Percentiles rank a stretch among this genome's conserved stretches.
These are phyloP conservation scores for Acanthamoeba healyi DNA, from an alignment of 208 protist species.

Conservation along the genomic window DNA sequence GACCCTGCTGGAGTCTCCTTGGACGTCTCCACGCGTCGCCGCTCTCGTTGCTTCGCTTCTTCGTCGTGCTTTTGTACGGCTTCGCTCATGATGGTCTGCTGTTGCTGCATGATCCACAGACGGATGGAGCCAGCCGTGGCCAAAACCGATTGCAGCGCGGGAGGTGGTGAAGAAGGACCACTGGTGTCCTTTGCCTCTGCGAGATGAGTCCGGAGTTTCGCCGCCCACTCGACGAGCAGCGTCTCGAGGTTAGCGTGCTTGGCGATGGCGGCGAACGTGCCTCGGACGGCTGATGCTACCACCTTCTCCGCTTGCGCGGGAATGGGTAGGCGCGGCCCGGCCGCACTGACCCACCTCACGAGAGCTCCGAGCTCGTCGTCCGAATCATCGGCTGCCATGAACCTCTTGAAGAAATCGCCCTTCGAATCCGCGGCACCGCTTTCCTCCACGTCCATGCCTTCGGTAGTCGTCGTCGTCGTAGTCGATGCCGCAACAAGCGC, in stretches of 20 bases:
- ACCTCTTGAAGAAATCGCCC: slow-evolving; percentile 22
- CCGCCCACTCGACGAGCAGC: slow-evolving; percentile 9
- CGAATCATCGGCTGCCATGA: slow-evolving; percentile 15
- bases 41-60: neutral
- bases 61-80: slow-evolving; percentile 42
- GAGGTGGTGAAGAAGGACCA: neutral
- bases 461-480: no score
- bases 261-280: slow-evolving; percentile 50
- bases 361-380: slow-evolving; percentile 24
- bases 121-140: slow-evolving; percentile 15
- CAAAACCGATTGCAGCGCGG: neutral
- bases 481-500: neutral
- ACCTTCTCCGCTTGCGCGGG: slow-evolving; percentile 14
- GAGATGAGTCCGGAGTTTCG: neutral
- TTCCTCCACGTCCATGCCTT: neutral
- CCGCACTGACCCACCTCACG: slow-evolving; percentile 6
- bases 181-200: neutral
- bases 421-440: neutral
- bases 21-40: neutral
- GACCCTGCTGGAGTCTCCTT: neutral
- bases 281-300: neutral
- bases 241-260: slow-evolving; percentile 20
- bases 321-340: slow-evolving; percentile 2
- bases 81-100: slow-evolving; percentile 55
- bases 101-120: slow-evolving; percentile 54